Percentiles rank a stretch among this genome's conserved stretches.
phyloP scores from a whole-genome alignment of 257 asterid species.

The Solanum sparsipilum region DNA sequence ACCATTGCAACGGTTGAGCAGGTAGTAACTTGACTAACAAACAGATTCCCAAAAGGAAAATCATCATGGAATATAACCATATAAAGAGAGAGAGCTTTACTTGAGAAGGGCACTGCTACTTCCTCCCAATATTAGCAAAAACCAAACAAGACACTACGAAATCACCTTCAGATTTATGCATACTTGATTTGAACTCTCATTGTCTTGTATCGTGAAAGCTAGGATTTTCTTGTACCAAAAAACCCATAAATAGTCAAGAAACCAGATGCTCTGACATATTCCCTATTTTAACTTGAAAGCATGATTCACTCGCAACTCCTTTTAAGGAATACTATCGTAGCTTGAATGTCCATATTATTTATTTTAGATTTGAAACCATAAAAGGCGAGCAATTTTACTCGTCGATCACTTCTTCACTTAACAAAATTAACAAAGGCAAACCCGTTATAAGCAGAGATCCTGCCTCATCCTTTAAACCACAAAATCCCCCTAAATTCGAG shows the following conservation, averaged over 20 bases:
- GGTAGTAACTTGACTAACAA: neutral
- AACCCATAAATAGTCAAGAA: neutral
- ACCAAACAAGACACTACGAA: neutral
- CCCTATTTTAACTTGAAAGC: neutral
- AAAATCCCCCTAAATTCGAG: neutral
- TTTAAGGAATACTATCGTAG: neutral
- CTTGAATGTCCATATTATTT: neutral
- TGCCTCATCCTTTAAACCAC: neutral
- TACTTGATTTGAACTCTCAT: neutral
- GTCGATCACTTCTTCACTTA: neutral
- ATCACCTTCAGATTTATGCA: neutral
- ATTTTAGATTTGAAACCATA: neutral
- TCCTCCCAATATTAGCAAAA: neutral
- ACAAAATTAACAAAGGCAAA: neutral
- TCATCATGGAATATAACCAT: neutral
- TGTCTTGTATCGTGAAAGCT: neutral
- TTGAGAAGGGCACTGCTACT: neutral
- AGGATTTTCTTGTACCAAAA: neutral
- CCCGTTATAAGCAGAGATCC: neutral
- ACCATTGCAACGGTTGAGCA: neutral
- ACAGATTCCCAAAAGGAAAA: neutral
- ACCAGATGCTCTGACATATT: neutral
- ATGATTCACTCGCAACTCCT: neutral
- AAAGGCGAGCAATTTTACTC: neutral
- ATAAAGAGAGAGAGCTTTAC: neutral